A percentile compares a stretch with the other conserved stretches of the same genome.
Conservation (phyloP, 306 rosid species). For the Acmispon strigosus region DNA sequence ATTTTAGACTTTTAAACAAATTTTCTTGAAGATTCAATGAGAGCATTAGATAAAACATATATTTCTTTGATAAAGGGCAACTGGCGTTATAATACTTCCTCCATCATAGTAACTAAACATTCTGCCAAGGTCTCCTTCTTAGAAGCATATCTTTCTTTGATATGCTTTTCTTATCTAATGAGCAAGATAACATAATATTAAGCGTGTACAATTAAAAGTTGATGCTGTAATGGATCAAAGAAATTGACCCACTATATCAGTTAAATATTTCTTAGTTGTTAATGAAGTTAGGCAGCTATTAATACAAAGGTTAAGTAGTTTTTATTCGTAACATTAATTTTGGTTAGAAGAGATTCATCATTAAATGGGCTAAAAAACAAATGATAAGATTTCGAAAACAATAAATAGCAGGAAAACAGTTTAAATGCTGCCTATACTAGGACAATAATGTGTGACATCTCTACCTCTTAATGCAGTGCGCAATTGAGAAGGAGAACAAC, state of each 20-base stretch:
- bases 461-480: constrained; percentile 42
- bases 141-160: background rate
- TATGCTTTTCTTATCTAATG: background rate
- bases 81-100: too few species aligned
- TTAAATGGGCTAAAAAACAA: background rate
- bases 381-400: background rate
- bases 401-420: background rate
- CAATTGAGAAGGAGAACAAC: constrained; percentile 73
- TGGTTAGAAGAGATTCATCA: background rate
- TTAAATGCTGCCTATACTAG: background rate
- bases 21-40: background rate
- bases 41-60: background rate
- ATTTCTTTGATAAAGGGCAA: background rate
- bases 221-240: background rate
- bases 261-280: background rate
- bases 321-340: background rate
- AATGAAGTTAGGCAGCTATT: background rate
- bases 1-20: background rate
- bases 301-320: background rate
- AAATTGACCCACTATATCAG: background rate
- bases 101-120: too few species aligned
- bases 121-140: too few species aligned
- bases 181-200: background rate
- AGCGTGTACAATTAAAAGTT: background rate
- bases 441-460: background rate